Evolutionary conservation across 2,329 filamentous ascomycete genomes (phyloP), one percentile per base, ranked within the genome.

Genomic region (Alternaria atra): DNA sequence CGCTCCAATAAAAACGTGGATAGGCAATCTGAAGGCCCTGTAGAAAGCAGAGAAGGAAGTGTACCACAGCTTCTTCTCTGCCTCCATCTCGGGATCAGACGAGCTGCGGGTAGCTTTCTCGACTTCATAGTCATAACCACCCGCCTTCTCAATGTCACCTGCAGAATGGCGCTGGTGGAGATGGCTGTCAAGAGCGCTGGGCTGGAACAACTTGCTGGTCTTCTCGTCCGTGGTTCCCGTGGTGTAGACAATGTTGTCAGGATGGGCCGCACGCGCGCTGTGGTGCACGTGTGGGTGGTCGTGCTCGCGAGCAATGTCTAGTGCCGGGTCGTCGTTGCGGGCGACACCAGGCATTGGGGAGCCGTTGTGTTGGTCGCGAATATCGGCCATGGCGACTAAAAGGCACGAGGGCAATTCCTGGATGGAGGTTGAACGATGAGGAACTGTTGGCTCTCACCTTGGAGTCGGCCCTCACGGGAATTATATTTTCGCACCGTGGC

Each of bases 1-100:
- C 20, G 82, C 66, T 53, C 81, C 81, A 70, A 84, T 66, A 73
- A 83, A 68, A 66, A 80, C 68, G 63, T 80, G 76, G 64, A 79
- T 60, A 43, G 68, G 67, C 58, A 83, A 76, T 39, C 83, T 80
- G 66, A 81, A 82, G 57, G 79, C 81, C 63, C 77, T 74, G 65
- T 71, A 71, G 4, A 73, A 52, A 4, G 59, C 59, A 39, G 59
- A 58, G 12, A 35, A 34, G 10, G 66, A 69, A 44, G 30, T 13
- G 30, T 65, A 73, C 55, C 65, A 65, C 27, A 44, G 57, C 64
- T 70, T 73, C 60, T 60, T 67, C 62, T 64, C 60, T 6, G 30
- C 39, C 55, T 70, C 68, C n/a, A 51, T 47, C 15, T 67, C 69
- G 40, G 55, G 68, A 43, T 71, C 64, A 50, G 54, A 69, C 42